phyloP scores from a whole-genome alignment of 2,329 filamentous ascomycete genomes.

The Graphiopsis chlorocephala region DNA sequence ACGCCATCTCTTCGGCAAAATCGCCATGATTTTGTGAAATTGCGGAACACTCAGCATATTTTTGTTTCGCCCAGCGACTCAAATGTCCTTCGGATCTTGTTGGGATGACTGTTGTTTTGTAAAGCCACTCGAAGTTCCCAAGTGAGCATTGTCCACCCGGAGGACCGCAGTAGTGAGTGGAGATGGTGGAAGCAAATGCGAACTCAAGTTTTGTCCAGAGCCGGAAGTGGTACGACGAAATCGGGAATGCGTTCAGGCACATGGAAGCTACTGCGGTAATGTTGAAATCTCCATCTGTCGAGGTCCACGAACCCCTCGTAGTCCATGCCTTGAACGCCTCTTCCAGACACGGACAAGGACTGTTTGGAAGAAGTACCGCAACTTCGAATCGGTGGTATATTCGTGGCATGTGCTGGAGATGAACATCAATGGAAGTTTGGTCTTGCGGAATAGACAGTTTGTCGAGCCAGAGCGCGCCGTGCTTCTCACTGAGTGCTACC shows the following conservation, averaged over 20 bases:
- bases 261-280: background rate
- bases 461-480: background rate
- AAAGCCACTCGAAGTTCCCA: background rate
- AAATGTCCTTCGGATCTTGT: background rate
- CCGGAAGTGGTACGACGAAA: background rate
- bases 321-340: background rate
- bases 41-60: background rate
- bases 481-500: background rate
- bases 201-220: conserved; percentile 4
- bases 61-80: background rate
- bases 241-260: conserved; percentile 1
- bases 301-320: background rate
- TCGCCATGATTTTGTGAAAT: background rate
- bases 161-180: background rate
- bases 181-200: background rate
- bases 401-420: background rate
- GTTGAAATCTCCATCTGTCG: background rate
- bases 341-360: background rate
- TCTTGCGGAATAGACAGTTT: conserved; percentile 5
- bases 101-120: background rate
- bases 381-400: background rate
- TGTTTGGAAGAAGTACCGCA: background rate
- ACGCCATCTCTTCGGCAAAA: background rate
- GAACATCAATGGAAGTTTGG: background rate
- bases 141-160: background rate